phyloP scores from a whole-genome alignment of 2,329 filamentous ascomycete genomes.

The Alternaria brassicicola region DNA sequence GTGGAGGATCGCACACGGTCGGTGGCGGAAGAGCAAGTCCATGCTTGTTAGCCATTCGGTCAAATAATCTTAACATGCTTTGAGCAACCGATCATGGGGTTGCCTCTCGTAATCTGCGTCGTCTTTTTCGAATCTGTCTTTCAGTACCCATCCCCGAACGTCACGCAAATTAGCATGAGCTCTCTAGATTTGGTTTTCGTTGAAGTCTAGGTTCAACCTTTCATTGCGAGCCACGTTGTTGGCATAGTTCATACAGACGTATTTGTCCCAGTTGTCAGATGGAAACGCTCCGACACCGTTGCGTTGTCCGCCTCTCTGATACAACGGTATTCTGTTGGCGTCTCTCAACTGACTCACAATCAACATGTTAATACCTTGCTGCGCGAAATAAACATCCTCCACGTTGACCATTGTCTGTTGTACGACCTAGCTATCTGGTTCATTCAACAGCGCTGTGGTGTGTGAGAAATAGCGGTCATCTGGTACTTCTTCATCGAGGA shows the following conservation, averaged over 20 bases:
- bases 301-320: neutral
- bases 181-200: neutral
- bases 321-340: neutral
- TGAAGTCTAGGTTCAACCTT: neutral
- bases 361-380: neutral
- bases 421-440: neutral
- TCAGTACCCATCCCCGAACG: neutral
- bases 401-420: neutral
- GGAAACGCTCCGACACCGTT: neutral
- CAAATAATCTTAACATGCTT: too few relatives aligned
- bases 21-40: too few relatives aligned
- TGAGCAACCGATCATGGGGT: too few relatives aligned
- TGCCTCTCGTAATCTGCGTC: too few relatives aligned
- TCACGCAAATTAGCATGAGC: neutral
- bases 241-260: neutral
- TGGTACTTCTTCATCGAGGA: constrained; percentile 1
- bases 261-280: neutral
- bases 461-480: neutral
- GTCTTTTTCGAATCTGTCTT: neutral
- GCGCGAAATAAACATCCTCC: neutral
- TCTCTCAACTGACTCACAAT: neutral
- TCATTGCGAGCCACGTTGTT: neutral
- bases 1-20: too few relatives aligned
- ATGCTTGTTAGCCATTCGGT: too few relatives aligned
- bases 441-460: neutral